Conservation (phyloP, 2,329 filamentous ascomycete species). For the Fusarium sp. region DNA sequence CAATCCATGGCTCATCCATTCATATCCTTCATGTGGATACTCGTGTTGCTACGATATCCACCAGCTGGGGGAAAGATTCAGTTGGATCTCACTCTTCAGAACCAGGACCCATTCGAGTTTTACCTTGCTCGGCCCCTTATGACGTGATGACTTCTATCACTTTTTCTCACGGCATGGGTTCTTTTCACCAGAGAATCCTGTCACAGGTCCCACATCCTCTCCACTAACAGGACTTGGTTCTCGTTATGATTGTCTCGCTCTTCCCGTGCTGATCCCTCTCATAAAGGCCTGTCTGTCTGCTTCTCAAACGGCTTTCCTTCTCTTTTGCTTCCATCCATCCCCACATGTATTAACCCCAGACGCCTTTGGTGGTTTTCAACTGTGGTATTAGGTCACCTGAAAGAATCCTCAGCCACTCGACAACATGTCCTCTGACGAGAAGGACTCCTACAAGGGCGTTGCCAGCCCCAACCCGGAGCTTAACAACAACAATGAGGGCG, state of each 20-base stretch:
- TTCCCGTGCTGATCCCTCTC: slow-evolving; percentile 8
- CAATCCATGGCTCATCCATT: slow-evolving; percentile 5
- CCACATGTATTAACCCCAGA: slow-evolving; percentile 27
- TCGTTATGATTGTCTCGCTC: slow-evolving; percentile 5
- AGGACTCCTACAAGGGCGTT: slow-evolving; percentile 30
- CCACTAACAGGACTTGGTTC: slow-evolving; percentile 7
- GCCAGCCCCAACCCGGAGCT: slow-evolving; percentile 12
- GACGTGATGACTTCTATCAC: slow-evolving; percentile 29
- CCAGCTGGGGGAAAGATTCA: slow-evolving; percentile 14
- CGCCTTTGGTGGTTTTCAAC: slow-evolving; percentile 12
- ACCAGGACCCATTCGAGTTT: slow-evolving; percentile 14
- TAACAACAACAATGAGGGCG: slow-evolving; percentile 15
- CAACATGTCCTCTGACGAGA: slow-evolving; percentile 35
- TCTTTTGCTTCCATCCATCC: background rate
- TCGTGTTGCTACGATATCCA: slow-evolving; percentile 32
- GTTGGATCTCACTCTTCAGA: slow-evolving; percentile 6
- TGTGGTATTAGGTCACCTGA: slow-evolving; percentile 4
- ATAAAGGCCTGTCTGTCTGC: slow-evolving; percentile 17
- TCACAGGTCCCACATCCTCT: slow-evolving; percentile 21
- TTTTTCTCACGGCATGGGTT: slow-evolving; percentile 8
- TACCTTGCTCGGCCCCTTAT: slow-evolving; percentile 17
- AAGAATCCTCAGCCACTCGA: slow-evolving; percentile 13
- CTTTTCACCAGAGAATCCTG: slow-evolving; percentile 7
- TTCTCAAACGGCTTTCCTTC: background rate
- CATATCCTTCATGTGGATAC: slow-evolving; percentile 26